Base-by-base conservation (phyloP, 1,139 yeast genomes). In the Suhomyces atakaporum region DNA sequence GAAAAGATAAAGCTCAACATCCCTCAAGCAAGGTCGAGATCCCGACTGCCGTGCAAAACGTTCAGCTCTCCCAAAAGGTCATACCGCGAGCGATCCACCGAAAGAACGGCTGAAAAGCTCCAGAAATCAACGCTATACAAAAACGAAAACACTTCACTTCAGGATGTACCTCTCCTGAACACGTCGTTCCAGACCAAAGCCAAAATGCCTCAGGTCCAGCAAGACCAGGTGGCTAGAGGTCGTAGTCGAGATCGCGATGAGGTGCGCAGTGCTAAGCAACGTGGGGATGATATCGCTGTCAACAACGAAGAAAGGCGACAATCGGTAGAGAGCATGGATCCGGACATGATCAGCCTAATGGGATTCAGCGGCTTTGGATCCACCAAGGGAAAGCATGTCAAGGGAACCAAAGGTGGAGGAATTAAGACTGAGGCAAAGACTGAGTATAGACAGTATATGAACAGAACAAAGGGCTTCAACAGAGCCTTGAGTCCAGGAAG, bases 361-460 rank as follows among this genome's bases (percentile, higher is more conserved):
- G 94, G 92, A 3, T 81, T 81, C 49, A 63, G 73, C 3, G 75
- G 77, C 1, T 82, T 83, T 56, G 73, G 70, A 0, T 54, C 81
- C 2, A 81, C 88, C 4, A 81, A 82, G 53, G 77, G 79, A 28
- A 78, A 78, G 45, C 78, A 78, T 36, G 81, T 77, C 4, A 60
- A 58, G 32, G 83, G 79, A 2, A 58, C 75, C 3, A 71, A 75
- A 40, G 71, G 70, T 5, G 79, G 78, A 11, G 72, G 68, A 0
- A 69, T 66, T 0, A 64, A 67, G 27, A 66, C 62, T 43, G 66
- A 69, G 28, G 66, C 66, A 38, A 64, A 66, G 34, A 60, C 78
- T 1, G 71, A 70, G 30, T 81, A 75, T 52, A 68, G 88, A 40
- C 88, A 81, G 58, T 82, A 81, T 47, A 80, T 82, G 81, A 81